These are phyloP conservation scores for Dalbergia oliveri DNA, from an alignment of 306 rosid genomes.

Conservation along the genomic window DNA sequence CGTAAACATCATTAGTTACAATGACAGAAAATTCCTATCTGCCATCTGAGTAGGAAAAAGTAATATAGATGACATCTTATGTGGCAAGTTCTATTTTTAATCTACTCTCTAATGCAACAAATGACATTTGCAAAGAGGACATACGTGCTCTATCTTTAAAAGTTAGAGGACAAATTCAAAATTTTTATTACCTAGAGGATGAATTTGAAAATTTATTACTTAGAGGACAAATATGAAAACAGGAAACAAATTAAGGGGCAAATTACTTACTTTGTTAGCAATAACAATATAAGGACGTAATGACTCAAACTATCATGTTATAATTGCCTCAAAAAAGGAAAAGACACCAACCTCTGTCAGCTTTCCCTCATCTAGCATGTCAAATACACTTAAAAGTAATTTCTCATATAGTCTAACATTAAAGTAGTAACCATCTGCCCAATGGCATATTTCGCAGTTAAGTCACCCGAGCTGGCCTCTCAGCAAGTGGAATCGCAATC, in stretches of 20 bases:
- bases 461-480: conserved; percentile 98
- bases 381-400: conserved; percentile 90
- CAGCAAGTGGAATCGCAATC: conserved; percentile 84
- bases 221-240: conserved; percentile 23
- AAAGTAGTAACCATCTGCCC: conserved; percentile 97
- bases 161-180: background rate
- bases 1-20: background rate
- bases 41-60: too few species aligned
- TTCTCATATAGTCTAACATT: conserved; percentile 94
- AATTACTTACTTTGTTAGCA: background rate
- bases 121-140: too few species aligned
- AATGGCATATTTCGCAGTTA: conserved; percentile 98
- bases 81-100: too few species aligned
- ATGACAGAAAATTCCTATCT: too few species aligned
- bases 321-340: conserved; percentile 44
- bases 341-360: conserved; percentile 84
- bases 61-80: too few species aligned
- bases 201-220: too few species aligned
- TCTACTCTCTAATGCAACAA: too few species aligned
- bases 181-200: too few species aligned
- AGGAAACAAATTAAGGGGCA: background rate
- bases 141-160: conserved; percentile 6
- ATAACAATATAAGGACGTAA: conserved; percentile 37
- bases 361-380: conserved; percentile 96
- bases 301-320: conserved; percentile 35